Evolutionary conservation across 495 filamentous ascomycete species (phyloP), one percentile per base, ranked within the genome.

Genomic region (Penicillium bovifimosum): DNA sequence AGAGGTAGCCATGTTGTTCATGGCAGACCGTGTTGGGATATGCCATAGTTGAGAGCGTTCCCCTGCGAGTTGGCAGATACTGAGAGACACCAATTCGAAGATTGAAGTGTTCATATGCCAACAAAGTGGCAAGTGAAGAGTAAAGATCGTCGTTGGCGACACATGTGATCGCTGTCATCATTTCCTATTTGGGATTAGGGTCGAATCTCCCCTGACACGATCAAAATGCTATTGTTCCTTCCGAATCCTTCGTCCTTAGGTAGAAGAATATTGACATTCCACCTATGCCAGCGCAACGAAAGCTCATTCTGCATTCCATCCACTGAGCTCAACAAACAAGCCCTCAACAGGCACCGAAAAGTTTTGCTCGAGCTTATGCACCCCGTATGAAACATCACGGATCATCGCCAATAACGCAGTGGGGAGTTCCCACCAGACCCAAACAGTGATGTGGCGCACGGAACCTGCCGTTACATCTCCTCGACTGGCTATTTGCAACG

Each of bases 341-440:
- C 26, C 11, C 5, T 26, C 6, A 26, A 2, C 6, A 5, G 4
- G 9, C 8, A 41, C 13, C 38, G 24, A 17, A 40, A 4, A 4
- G 20, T 4, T 24, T 24, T 24, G 20, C 16, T 42, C 11, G 14
- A 36, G 16, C 28, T 14, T 16, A 14, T 28, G 24, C 17, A 11
- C 40, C 6, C n/a, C 5, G 8, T 16, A 14, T 34, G 44, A 35
- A 27, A 41, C 36, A 3, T 24, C n/a, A 33, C 24, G 5, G 34
- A 42, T 50, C 18, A 34, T 50, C 38, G 38, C 27, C 38, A 50
- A 42, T 50, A 42, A 50, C 41, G 17, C 18, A 41, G 35, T 41
- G 47, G 47, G 34, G n/a, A n/a, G 34, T 10, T 18, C 16, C 45
- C 45, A 47, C 34, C 31, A 45, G 27, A 20, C 10, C 6, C 27